Base-by-base conservation (phyloP, 2,329 filamentous ascomycete genomes). In the Torrubiella hemipterigena region DNA sequence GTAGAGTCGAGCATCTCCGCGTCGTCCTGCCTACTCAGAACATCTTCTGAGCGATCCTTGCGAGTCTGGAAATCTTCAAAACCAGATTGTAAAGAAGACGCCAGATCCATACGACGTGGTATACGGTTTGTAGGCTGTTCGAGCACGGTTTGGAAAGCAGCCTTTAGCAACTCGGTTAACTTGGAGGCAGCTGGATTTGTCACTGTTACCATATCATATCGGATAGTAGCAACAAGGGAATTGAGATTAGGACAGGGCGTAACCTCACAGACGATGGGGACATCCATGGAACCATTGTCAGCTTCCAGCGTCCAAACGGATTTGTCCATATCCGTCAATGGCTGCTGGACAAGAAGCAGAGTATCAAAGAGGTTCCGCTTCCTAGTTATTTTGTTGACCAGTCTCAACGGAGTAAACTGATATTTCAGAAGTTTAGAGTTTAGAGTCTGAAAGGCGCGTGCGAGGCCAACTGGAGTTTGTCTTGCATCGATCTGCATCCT, bases 211-310 rank as follows among this genome's bases (percentile, higher is more conserved):
- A 54, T 54, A 27, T 79, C 64, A 33, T 70, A 74, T 50, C 91
- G 77, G 10, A 91, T 47, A 14, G 63, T 66, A 27, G 86, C 48
- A 1, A 57, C 48, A 14, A 91, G 40, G 1, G 44, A 56, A 48
- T 85, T 65, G 16, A 58, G 40, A 7, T 48, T 47, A 3, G 58
- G 44, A 27, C 68, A 59, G 1, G 81, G 81, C 5, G 72, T 56
- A 4, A 91, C 52, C 48, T 93, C 86, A 38, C 82, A 78, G 10
- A 93, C 79, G 25, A 93, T 51, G 0, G 84, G 81, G 12, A 79
- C 60, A 50, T 84, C 80, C 79, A 87, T 87, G 5, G 62, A 57
- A 4, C 75, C 72, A 10, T 60, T 56, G 34, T 80, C 76, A 12
- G 61, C 55, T 31, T 67, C 56, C 1, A 79, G 44, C 0, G 58